Percentiles rank a stretch among this genome's conserved stretches.
These are phyloP conservation scores for Fraxinus velutina DNA, from an alignment of 305 asterid species.

Conservation along the genomic window DNA sequence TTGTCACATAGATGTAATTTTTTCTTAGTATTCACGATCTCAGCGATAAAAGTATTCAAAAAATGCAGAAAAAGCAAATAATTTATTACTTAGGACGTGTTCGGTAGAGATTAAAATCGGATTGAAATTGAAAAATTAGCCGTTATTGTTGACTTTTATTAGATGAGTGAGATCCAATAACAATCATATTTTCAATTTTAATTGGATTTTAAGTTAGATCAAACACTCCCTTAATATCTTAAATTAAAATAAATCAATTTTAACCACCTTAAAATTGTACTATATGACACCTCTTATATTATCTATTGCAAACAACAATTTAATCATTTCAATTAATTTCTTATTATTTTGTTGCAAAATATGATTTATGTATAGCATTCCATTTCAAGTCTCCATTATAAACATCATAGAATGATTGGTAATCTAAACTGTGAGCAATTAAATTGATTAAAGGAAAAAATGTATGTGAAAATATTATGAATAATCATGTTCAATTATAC, in stretches of 20 bases:
- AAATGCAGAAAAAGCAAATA: neutral
- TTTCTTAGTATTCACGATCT: no score
- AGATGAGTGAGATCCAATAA: no score
- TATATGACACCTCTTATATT: neutral
- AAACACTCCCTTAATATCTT: neutral
- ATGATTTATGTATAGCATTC: neutral
- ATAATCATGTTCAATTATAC: neutral
- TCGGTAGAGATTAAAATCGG: no score
- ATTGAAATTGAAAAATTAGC: no score
- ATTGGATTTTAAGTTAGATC: no score
- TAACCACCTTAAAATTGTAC: neutral
- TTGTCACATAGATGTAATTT: neutral
- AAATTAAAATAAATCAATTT: neutral
- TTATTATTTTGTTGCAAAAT: neutral
- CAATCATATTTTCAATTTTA: no score
- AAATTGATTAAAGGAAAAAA: no score
- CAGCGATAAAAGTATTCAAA: neutral
- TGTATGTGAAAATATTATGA: neutral
- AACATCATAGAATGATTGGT: neutral
- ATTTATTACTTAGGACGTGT: no score
- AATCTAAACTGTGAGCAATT: no score
- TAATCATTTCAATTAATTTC: neutral
- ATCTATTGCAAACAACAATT: neutral
- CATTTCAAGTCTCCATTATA: neutral
- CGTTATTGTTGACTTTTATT: no score